Conservation (phyloP, 371 early-diverging fungal species). For the Mucor ambiguus region DNA sequence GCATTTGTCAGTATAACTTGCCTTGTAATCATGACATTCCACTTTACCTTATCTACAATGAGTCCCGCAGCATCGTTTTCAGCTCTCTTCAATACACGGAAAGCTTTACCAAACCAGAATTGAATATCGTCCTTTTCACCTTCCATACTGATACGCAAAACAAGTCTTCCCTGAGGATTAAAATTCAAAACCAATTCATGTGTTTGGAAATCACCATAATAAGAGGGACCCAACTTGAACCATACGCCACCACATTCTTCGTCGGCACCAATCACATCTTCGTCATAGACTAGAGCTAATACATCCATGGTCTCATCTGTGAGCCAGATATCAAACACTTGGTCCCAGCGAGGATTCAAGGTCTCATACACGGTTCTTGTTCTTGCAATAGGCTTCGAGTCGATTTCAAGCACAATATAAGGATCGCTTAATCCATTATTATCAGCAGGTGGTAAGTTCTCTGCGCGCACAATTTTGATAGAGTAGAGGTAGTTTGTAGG, state of each 20-base stretch:
- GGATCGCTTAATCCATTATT: constrained; percentile 71
- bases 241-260: constrained; percentile 77
- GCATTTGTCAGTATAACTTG: not conserved
- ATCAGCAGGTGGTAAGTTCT: constrained; percentile 56
- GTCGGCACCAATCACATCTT: constrained; percentile 80
- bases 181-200: constrained; percentile 86
- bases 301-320: constrained; percentile 59
- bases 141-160: constrained; percentile 85
- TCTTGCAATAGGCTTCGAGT: constrained; percentile 55
- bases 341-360: constrained; percentile 91
- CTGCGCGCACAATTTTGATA: constrained; percentile 63
- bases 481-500: constrained; percentile 49
- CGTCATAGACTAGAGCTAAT: constrained; percentile 73
- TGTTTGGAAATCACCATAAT: constrained; percentile 70
- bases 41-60: constrained; percentile 70
- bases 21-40: not conserved
- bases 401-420: constrained; percentile 71
- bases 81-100: constrained; percentile 75
- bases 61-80: constrained; percentile 71
- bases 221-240: constrained; percentile 64
- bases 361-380: constrained; percentile 72
- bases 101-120: constrained; percentile 89
- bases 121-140: constrained; percentile 92
- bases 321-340: constrained; percentile 79
- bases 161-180: constrained; percentile 81